Evolutionary conservation across 2,329 filamentous ascomycete genomes (phyloP), one percentile per base, ranked within the genome.

Genomic region (Talaromyces sp.): DNA sequence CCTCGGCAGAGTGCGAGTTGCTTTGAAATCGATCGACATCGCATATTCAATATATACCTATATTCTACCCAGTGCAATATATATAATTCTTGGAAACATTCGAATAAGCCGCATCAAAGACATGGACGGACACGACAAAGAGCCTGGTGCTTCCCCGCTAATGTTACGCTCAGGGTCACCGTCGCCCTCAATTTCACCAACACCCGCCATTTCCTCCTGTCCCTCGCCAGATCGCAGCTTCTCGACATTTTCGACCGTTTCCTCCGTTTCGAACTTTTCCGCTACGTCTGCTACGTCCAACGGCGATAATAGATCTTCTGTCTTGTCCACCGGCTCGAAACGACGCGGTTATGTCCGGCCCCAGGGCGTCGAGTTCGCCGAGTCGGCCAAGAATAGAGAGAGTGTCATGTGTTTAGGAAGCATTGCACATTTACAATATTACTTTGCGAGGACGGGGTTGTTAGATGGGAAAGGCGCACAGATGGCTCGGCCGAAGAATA

Each of bases 391-490:
- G 74, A 92, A 92, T 60, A 86, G 95, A 68, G 94, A 99, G 77
- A 97, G 93, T 75, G 95, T 99, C 69, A 90, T 98, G 87, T 97
- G 92, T 74, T 81, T 99, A 68, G 95, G 95, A 63, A 97, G 93
- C 78, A 99, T 99, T 72, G 92, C 93, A 64, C 95, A 99, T 80
- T 83, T 99, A 74, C 95, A 99, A 78, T 97, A 98, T 80, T 99
- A 98, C 80, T 99, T 99, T 81, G 94, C 95, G 40, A 86, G 95
- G 67, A 99, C 95, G 0, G 95, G 95, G 5, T 80, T 99, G 69
- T 81, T 99, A 60, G 95, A 99, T 74, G 93, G 94, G 65, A 97
- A 97, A 76, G 94, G 93, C 40, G 95, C 88, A 63, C 91, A 96
- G 76, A 81, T 96, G 66, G 89, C 91, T 25, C 90, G 90, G 72